These are phyloP conservation scores for Protomyces pachydermus DNA, from an alignment of 1,139 yeast genomes.

Conservation along the genomic window DNA sequence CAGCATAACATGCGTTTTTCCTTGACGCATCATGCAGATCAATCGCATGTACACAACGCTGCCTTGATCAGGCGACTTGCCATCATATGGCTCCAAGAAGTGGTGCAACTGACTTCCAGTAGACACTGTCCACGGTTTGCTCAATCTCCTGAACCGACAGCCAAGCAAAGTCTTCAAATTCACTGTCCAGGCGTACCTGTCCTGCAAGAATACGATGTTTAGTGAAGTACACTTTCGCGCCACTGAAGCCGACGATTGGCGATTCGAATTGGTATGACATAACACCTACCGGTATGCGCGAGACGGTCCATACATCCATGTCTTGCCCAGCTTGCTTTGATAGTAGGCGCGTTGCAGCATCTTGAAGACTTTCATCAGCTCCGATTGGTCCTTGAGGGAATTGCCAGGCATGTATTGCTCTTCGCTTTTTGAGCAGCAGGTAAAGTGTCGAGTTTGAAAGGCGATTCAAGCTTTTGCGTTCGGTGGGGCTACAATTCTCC, in stretches of 20 bases:
- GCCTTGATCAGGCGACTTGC: too few relatives aligned
- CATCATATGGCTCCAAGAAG: background rate
- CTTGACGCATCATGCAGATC: too few relatives aligned
- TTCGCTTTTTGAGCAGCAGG: conserved; percentile 52
- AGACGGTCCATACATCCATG: conserved; percentile 83
- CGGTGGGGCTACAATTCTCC: conserved; percentile 41
- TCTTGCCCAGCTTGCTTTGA: conserved; percentile 47
- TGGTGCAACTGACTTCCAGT: conserved; percentile 35
- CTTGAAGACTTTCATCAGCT: conserved; percentile 48
- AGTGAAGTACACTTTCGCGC: conserved; percentile 58
- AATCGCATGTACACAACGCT: too few relatives aligned
- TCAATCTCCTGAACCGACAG: conserved; percentile 72
- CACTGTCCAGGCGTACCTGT: conserved; percentile 53
- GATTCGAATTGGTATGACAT: background rate
- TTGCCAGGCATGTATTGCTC: conserved; percentile 50
- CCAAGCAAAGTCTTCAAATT: conserved; percentile 62
- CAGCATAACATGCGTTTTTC: too few relatives aligned
- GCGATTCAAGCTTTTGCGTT: conserved; percentile 61
- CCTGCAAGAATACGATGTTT: conserved; percentile 93
- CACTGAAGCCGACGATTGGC: conserved; percentile 5
- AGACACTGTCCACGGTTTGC: conserved; percentile 50
- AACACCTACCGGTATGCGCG: conserved; percentile 69
- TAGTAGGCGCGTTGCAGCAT: conserved; percentile 35
- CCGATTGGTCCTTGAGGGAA: conserved; percentile 60
- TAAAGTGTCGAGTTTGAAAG: conserved; percentile 74